Evolutionary conservation across 2,329 filamentous ascomycete species (phyloP), one percentile per base, ranked within the genome.

Genomic region (Ampelomyces quisqualis): DNA sequence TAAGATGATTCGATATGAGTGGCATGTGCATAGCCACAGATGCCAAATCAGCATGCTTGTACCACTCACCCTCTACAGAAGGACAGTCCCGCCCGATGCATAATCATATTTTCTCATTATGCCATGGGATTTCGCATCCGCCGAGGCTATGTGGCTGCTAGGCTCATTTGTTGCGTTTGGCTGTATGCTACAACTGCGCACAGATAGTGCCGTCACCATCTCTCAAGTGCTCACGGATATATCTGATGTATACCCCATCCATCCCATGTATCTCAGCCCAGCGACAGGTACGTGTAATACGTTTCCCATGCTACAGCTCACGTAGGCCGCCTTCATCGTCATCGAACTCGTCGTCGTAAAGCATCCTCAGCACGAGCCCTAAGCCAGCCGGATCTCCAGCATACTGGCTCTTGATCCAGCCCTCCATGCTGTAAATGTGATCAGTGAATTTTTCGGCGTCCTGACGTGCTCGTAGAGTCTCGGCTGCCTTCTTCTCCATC

Each of bases 311-410:
- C 29, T 31, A 65, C 8, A 67, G 49, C 51, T 69, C 77, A 18
- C 65, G 65, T 47, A 80, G 62, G 6, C 75, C 73, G 32, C 73
- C 71, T 26, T 75, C 77, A 40, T 82, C 78, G 40, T 75, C 64
- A 38, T 73, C 74, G 54, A 73, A 80, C 52, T 81, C 77, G 15
- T 73, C 72, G 7, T 73, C 76, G 50, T 81, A 82, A 34, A 70
- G 71, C 30, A 70, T 65, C 38, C 64, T 68, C 53, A 72, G 69
- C 11, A 78, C 58, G 3, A 47, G 51, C n/a, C 67, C 52, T 14
- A 80, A 49, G 5, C 66, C 43, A 43, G 75, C 74, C 28, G 67
- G 61, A 53, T 78, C 74, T 2, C 60, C 59, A 13, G 46, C 46
- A 8, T 51, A 39, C 9, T 54, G 45, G 37, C 62, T 62, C 53